Evolutionary conservation across 2,329 filamentous ascomycete genomes (phyloP), one percentile per base, ranked within the genome.

Genomic region (Rugonectria rugulosa): DNA sequence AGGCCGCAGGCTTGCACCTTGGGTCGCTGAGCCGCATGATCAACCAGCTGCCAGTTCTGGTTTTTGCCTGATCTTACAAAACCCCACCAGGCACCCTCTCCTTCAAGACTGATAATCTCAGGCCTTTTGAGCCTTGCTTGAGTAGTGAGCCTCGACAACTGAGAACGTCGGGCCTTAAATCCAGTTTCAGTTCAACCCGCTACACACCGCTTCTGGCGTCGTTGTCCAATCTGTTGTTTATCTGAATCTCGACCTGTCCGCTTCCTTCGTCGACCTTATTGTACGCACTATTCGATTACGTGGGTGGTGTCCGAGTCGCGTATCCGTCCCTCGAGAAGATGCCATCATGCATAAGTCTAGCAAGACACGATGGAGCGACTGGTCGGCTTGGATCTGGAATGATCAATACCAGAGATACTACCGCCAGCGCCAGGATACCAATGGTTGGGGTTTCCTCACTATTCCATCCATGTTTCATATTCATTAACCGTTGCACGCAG

Each of bases 321-420:
- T 53, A 46, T 36, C 29, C 40, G 50, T 53, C 52, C 50, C 51
- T 46, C 54, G 63, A 52, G 63, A 68, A 67, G 55, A 68, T 68
- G 66, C 66, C 58, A 68, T 57, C 49, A 68, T 68, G 66, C 60
- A 66, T 61, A 49, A 58, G 49, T 57, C 63, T 54, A 58, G 53
- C 54, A 57, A 59, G 46, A 52, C 61, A 64, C 37, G 38, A 60
- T 63, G 60, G 59, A 49, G 58, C 48, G 50, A 52, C 27, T 68
- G 66, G 65, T 63, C 62, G 23, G 59, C 63, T 4, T 75, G 73
- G 73, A 56, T 58, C 15, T 73, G 62, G 63, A 64, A 66, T 20
- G 19, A 20, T 14, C 54, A 63, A 5, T 62, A 70, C 31, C 32
- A 57, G 12, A 59, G 65, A 50, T 66, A 70, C 41, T 75, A 69